Conservation (phyloP, 2,329 filamentous ascomycete genomes). For the Bipolaris sorokiniana region DNA sequence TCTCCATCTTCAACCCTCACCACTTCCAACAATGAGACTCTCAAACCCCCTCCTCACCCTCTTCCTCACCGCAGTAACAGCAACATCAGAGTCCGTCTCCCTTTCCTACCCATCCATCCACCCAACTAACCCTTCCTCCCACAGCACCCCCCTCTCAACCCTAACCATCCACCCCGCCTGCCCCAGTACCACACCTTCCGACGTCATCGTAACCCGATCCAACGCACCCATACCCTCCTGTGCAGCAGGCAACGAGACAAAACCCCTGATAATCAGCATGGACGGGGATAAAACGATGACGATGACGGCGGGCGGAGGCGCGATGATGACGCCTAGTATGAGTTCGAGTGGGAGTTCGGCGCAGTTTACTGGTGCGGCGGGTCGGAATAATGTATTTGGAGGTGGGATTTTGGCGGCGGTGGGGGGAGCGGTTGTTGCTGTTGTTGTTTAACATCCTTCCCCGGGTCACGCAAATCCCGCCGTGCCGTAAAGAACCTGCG, state of each 20-base stretch:
- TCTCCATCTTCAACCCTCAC: too few relatives aligned
- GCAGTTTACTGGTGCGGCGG: conserved; percentile 8
- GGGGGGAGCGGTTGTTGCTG: background rate
- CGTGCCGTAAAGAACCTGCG: too few relatives aligned
- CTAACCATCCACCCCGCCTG: conserved; percentile 25
- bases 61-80: conserved; percentile 1
- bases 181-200: conserved; percentile 20
- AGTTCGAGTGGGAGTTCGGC: background rate
- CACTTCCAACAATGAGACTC: conserved; percentile 3
- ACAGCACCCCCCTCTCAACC: conserved; percentile 19
- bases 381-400: background rate
- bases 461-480: too few relatives aligned
- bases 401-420: background rate
- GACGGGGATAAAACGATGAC: conserved; percentile 8
- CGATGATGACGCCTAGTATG: background rate
- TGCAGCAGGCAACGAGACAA: conserved; percentile 26
- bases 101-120: background rate
- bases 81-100: conserved; percentile 10
- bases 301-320: conserved; percentile 1
- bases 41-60: background rate
- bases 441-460: background rate
- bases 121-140: background rate
- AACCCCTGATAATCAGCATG: conserved; percentile 25
- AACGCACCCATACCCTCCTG: conserved; percentile 21
- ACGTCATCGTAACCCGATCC: conserved; percentile 28